Percentiles rank a stretch among this genome's conserved stretches.
Evolutionary conservation across 768 basidiomycete species (phyloP).

Genomic region (Asterophora lycoperdoides): DNA sequence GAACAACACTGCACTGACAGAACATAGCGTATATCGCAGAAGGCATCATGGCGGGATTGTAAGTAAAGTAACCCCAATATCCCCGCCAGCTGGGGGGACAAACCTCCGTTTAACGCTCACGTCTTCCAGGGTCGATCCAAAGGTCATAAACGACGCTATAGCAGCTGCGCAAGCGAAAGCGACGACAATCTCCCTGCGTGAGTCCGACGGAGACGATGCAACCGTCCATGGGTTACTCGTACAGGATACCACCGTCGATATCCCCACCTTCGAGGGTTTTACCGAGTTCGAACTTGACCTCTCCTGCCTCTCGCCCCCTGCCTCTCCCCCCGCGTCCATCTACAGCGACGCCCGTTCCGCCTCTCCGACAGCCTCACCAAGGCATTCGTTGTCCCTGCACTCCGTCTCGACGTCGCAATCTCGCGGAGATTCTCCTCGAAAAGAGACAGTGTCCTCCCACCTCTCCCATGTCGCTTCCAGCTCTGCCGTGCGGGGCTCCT

Average conservation of each 20-base stretch:
- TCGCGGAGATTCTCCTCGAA: constrained; percentile 21
- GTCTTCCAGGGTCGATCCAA: constrained; percentile 20
- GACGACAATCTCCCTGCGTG: constrained; percentile 9
- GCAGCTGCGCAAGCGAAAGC: constrained; percentile 21
- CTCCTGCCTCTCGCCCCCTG: constrained; percentile 37
- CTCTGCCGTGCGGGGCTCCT: constrained; percentile 35
- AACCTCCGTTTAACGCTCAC: constrained; percentile 2
- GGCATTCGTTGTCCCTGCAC: constrained; percentile 34
- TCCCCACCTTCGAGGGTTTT: constrained; percentile 36
- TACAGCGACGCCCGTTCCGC: constrained; percentile 29
- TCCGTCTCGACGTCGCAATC: constrained; percentile 28
- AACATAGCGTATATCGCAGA: not conserved
- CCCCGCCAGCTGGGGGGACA: not conserved
- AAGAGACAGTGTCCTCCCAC: constrained; percentile 23
- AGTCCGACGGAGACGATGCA: constrained; percentile 24
- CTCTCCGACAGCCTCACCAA: constrained; percentile 28
- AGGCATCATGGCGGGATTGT: constrained; percentile 14
- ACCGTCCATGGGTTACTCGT: constrained; percentile 22
- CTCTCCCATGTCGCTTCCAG: constrained; percentile 25
- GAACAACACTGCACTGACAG: not conserved
- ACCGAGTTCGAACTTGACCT: constrained; percentile 45
- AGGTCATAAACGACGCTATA: constrained; percentile 24
- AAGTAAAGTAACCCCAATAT: constrained; percentile 9
- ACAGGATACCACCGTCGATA: constrained; percentile 21
- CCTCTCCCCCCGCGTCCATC: constrained; percentile 36